Evolutionary conservation across 2,329 filamentous ascomycete species (phyloP).

Genomic region (Coniochaeta sp.): DNA sequence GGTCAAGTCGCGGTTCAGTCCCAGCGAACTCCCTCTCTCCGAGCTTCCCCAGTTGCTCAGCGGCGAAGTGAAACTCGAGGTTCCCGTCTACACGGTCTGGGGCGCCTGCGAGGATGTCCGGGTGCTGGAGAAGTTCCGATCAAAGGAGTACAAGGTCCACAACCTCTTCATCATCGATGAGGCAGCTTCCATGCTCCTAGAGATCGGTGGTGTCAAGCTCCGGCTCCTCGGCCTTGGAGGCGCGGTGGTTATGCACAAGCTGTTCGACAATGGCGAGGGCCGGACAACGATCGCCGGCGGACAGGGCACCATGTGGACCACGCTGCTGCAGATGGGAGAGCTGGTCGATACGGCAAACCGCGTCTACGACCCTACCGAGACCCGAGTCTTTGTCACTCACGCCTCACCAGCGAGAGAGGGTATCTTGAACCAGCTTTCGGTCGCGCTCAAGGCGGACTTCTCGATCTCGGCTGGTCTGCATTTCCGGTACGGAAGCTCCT

Average conservation of each 20-base stretch:
- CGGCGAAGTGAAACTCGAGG: constrained; percentile 83
- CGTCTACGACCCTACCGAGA: constrained; percentile 97
- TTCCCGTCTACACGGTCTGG: constrained; percentile 98
- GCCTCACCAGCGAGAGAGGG: constrained; percentile 94
- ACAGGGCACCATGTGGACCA: constrained; percentile 99
- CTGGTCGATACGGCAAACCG: constrained; percentile 95
- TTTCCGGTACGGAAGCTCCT: constrained; percentile 97
- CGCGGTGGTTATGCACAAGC: constrained; percentile 98
- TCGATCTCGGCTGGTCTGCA: constrained; percentile 95
- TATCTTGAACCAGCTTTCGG: constrained; percentile 93
- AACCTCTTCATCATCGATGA: constrained; percentile 99
- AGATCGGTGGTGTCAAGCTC: constrained; percentile 92
- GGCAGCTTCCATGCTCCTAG: constrained; percentile 88
- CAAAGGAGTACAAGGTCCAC: constrained; percentile 93
- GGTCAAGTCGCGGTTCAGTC: constrained; percentile 77
- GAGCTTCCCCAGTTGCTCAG: constrained; percentile 84
- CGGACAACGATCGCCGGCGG: constrained; percentile 96
- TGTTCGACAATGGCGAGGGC: constrained; percentile 97
- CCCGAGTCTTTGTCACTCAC: constrained; percentile 92
- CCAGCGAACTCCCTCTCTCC: constrained; percentile 80
- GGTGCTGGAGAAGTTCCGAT: constrained; percentile 94
- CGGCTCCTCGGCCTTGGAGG: constrained; percentile 88
- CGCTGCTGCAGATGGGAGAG: constrained; percentile 94
- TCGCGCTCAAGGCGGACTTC: constrained; percentile 95
- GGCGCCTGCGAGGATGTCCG: constrained; percentile 97